Evolutionary conservation across 2,329 filamentous ascomycete species (phyloP), one percentile per base, ranked within the genome.

Genomic region (Stachybotrys chartarum): DNA sequence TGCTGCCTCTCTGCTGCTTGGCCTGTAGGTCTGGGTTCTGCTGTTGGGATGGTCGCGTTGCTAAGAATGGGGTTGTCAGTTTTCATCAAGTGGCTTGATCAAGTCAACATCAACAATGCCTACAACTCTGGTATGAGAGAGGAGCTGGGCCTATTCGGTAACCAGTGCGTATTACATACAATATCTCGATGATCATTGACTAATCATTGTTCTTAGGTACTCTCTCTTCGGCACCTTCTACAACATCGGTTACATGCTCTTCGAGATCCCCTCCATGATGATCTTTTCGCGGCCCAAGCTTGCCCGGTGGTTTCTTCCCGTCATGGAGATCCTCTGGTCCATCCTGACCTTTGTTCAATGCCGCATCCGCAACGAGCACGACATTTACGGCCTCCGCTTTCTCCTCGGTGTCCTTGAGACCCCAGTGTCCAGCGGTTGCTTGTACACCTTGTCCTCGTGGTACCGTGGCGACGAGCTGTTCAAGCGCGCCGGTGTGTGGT

Each of bases 401-500:
- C 55, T 63, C 3, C 52, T 63, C 24, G 61, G 60, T 12, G 53
- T 63, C 5, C 56, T 63, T 10, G 60, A 63, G 44, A 62, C 59
- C 0, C 61, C 61, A 0, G 60, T 54, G 3, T 56, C 61, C 5
- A 58, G 61, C 2, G 64, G 65, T 0, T 62, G 59, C 3, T 54
- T 70, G 1, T 71, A 68, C 52, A 54, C 71, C 7, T 63, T 71
- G 5, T 56, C 68, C 1, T 70, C 67, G 1, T 72, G 68, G 69
- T 72, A 72, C 45, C 64, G 62, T 1, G 64, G 64, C 12, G 60
- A 64, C 6, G 69, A 71, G n/a, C 66, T 72, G 0, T 79, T 77
- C 57, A 81, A 80, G 60, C 72, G 78, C 5, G 75, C 76, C 0
- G 76, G 77, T 0, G 70, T 78, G 1, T 80, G 78, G 70, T 80